Percentiles rank a stretch among this genome's conserved stretches.
Conservation (phyloP, 768 basidiomycete genomes). For the Trametes maxima region DNA sequence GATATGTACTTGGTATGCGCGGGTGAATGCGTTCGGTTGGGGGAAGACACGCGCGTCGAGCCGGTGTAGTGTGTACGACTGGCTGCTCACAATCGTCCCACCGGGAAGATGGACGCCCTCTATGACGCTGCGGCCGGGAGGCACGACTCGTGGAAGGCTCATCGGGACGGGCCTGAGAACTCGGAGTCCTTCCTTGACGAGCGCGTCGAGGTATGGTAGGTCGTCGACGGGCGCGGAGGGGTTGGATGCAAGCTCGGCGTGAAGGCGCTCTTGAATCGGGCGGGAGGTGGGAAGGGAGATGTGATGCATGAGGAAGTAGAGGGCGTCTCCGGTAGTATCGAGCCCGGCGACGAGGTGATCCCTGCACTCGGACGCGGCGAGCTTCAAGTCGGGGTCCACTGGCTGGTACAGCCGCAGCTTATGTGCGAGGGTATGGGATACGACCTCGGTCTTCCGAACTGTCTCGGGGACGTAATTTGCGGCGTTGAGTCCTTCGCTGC, state of each 20-base stretch:
- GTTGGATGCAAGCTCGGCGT: constrained; percentile 41
- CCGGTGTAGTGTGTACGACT: constrained; percentile 84
- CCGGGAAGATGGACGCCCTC: constrained; percentile 86
- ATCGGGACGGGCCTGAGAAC: constrained; percentile 93
- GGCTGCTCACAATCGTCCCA: constrained; percentile 92
- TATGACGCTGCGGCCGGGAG: constrained; percentile 85
- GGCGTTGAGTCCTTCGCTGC: constrained; percentile 3
- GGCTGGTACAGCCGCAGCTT: constrained; percentile 18
- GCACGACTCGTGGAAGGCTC: constrained; percentile 86
- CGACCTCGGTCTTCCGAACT: constrained; percentile 10
- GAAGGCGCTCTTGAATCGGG: constrained; percentile 20
- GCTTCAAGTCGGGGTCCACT: not conserved
- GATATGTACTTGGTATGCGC: too few relatives aligned
- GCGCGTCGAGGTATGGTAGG: constrained; percentile 90
- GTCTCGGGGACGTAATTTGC: constrained; percentile 17
- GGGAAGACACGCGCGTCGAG: constrained; percentile 81
- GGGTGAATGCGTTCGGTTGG: constrained; percentile 77
- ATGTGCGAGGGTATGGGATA: constrained; percentile 21
- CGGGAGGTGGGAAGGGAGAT: constrained; percentile 22
- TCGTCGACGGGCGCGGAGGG: constrained; percentile 82
- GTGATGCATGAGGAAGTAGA: constrained; percentile 28
- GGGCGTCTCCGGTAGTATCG: constrained; percentile 31
- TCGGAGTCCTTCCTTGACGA: constrained; percentile 92
- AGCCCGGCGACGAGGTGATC: constrained; percentile 28
- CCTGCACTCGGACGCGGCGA: constrained; percentile 26